Evolutionary conservation across 495 filamentous ascomycete species (phyloP).

Genomic region (Tuber magnatum): DNA sequence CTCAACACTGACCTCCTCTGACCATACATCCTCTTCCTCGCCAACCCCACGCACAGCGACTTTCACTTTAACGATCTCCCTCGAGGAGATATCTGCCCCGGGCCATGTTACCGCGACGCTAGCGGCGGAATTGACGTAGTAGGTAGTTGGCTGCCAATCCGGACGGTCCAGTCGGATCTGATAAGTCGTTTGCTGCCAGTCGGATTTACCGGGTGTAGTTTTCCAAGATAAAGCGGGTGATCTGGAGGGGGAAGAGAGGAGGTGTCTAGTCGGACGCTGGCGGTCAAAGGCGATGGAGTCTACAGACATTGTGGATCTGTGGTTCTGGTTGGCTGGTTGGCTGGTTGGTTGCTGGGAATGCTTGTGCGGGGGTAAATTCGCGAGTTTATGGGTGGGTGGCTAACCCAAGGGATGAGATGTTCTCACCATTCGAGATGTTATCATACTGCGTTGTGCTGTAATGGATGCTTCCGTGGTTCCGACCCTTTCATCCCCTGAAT

Average conservation of each 20-base stretch:
- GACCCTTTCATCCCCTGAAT: neutral
- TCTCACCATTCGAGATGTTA: neutral
- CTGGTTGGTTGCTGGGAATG: neutral
- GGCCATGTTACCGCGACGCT: neutral
- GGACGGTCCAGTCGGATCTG: neutral
- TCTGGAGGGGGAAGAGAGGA: neutral
- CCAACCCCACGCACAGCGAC: neutral
- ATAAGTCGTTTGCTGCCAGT: neutral
- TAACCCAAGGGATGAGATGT: conserved; percentile 1
- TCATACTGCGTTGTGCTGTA: neutral
- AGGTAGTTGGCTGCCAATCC: neutral
- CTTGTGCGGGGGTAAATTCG: neutral
- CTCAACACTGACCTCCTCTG: neutral
- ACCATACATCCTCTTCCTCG: neutral
- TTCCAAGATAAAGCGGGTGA: neutral
- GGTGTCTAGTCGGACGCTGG: neutral
- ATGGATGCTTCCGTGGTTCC: neutral
- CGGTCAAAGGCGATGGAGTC: neutral
- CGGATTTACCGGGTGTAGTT: neutral
- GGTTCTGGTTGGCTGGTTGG: neutral
- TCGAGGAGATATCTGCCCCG: neutral
- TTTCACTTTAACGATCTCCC: neutral
- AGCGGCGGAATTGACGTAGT: conserved; percentile 1
- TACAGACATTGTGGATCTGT: neutral
- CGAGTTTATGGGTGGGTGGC: neutral